Evolutionary conservation across 371 early-diverging fungal species (phyloP).

Genomic region (Cokeromyces recurvatus): DNA sequence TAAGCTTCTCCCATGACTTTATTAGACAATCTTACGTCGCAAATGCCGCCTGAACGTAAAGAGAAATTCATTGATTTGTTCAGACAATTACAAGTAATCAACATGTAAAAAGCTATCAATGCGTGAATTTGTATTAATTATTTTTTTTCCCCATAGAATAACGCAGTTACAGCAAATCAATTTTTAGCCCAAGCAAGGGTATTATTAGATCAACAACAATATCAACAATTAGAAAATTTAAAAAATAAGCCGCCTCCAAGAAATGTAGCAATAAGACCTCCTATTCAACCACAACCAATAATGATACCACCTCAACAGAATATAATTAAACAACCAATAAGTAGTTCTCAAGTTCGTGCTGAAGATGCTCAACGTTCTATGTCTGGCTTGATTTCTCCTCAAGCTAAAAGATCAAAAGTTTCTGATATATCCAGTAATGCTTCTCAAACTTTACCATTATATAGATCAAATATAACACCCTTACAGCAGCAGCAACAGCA

Average conservation of each 20-base stretch:
- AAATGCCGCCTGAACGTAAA: constrained; percentile 34
- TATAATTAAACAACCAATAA: constrained; percentile 15
- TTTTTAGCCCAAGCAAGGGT: constrained; percentile 35
- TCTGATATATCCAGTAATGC: constrained; percentile 30
- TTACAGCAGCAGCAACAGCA: constrained; percentile 5
- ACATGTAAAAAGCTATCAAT: neutral
- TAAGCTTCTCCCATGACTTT: constrained; percentile 23
- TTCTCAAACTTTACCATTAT: constrained; percentile 14
- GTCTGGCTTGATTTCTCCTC: constrained; percentile 28
- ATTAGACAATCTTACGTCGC: constrained; percentile 32
- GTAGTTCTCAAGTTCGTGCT: constrained; percentile 23
- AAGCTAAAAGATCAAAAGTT: constrained; percentile 23
- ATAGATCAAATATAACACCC: constrained; percentile 10
- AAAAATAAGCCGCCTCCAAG: constrained; percentile 28
- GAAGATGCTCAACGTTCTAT: constrained; percentile 31
- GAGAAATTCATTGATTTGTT: constrained; percentile 35
- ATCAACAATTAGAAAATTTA: constrained; percentile 38
- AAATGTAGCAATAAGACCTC: constrained; percentile 4
- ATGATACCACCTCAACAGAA: neutral
- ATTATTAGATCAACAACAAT: constrained; percentile 38
- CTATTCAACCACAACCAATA: constrained; percentile 11
- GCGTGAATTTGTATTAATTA: neutral
- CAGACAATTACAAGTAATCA: constrained; percentile 29
- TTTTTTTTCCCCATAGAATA: constrained; percentile 11
- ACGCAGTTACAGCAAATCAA: constrained; percentile 32